Evolutionary conservation across 441 rosid genomes (phyloP), one percentile per base, ranked within the genome.

Genomic region (Biscutella laevigata): DNA sequence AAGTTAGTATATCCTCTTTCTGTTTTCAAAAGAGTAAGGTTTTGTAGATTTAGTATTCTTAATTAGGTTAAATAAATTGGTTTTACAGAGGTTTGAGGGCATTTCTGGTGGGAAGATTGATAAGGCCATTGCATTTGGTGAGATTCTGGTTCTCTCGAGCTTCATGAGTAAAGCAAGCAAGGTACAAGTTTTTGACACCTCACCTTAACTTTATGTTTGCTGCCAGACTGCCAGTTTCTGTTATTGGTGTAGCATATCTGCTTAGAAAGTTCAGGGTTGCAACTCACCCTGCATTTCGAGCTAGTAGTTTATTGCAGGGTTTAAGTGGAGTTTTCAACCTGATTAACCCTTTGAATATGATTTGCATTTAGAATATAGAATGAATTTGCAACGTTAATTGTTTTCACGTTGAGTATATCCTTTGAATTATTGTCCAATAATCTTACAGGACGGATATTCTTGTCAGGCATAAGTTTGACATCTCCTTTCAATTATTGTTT

Each of bases 161-260:
- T 86, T 88, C 73, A 84, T 92, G 94, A 75, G 78, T 78, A 86
- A 84, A 74, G 70, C 75, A 50, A 86, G 82, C 72, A 84, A 88
- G 97, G 99, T 88, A 59, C 66, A 30, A 13, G 9, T 30, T 66
- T 59, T 56, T 45, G 33, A 52, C 70, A 30, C 44, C 59, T 30
- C 43, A 30, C 3, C 26, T 27, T 17, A 14, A 15, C 3, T 42
- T 32, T 22, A 16, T 9, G 22, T 46, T 32, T 32, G 38, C 20
- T 53, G 1, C 29, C 35, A 29, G 10, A n/a, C n/a, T n/a, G n/a
- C n/a, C n/a, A n/a, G n/a, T 27, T 44, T 42, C 27, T 11, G 28
- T 19, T 46, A 13, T 6, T 53, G 20, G 32, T 44, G 12, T 8
- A 19, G 27, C 45, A 2, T 35, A 36, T 53, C 39, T 52, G 6